Evolutionary conservation across 306 rosid species (phyloP).

Genomic region (Abrus precatorius): DNA sequence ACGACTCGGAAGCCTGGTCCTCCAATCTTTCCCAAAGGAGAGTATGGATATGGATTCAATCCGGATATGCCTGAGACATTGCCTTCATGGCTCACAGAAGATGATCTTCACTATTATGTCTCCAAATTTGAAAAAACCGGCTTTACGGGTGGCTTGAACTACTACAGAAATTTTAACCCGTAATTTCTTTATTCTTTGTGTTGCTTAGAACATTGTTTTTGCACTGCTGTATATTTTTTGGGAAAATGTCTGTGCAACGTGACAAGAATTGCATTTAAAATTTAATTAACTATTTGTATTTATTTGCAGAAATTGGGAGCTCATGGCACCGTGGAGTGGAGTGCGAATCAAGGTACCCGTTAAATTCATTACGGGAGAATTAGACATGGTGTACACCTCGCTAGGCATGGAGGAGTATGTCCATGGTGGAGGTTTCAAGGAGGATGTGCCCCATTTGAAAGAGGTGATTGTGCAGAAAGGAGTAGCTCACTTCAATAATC

Average conservation of each 20-base stretch:
- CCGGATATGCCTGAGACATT: conserved; percentile 21
- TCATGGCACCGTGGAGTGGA: conserved; percentile 50
- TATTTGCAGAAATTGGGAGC: conserved; percentile 58
- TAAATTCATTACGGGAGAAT: conserved; percentile 55
- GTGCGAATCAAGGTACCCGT: conserved; percentile 48
- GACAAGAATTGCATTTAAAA: neutral
- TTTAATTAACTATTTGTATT: neutral
- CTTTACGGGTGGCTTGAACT: conserved; percentile 62
- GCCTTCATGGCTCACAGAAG: conserved; percentile 62
- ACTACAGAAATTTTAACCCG: conserved; percentile 51
- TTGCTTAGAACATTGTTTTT: no score
- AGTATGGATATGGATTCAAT: conserved; percentile 40
- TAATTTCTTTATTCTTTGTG: neutral
- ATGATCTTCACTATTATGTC: conserved; percentile 57
- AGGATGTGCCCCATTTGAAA: conserved; percentile 54
- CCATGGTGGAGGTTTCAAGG: conserved; percentile 51
- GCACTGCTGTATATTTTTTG: no score
- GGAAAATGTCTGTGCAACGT: neutral
- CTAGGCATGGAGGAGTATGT: conserved; percentile 39
- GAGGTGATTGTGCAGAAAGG: conserved; percentile 56
- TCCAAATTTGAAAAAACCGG: conserved; percentile 54
- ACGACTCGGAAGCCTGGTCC: conserved; percentile 49
- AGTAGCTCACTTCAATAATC: conserved; percentile 57
- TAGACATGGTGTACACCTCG: conserved; percentile 50
- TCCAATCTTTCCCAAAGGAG: conserved; percentile 52